These are phyloP conservation scores for Pythium guiyangense DNA, from an alignment of 352 stramenopile species.

Conservation along the genomic window DNA sequence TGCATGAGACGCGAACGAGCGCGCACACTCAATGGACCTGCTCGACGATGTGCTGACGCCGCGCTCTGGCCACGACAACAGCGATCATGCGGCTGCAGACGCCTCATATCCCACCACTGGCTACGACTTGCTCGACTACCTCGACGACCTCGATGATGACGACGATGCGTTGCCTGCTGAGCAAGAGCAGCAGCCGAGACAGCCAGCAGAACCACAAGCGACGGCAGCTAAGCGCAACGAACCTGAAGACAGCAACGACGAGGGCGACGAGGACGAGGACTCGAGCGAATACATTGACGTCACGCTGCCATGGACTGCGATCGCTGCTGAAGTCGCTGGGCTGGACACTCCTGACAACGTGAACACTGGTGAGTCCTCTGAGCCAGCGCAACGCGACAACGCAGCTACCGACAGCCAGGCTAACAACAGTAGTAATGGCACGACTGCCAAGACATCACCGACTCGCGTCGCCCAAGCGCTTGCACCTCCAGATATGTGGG, in stretches of 20 bases:
- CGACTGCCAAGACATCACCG: not conserved
- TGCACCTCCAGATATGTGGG: not conserved
- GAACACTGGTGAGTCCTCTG: too few species aligned
- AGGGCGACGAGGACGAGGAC: not conserved
- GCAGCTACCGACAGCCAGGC: not conserved
- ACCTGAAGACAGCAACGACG: not conserved
- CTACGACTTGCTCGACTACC: conserved; percentile 8
- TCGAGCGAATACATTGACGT: conserved; percentile 11
- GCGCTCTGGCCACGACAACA: not conserved
- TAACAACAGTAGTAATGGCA: not conserved
- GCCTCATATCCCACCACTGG: too few species aligned
- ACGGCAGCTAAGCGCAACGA: not conserved
- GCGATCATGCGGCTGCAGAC: not conserved
- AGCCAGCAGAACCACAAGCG: not conserved
- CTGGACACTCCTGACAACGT: too few species aligned
- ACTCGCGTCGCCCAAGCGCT: not conserved
- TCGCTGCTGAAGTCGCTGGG: not conserved
- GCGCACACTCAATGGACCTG: not conserved
- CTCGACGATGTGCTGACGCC: not conserved
- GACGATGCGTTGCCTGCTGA: not conserved
- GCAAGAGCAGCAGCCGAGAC: not conserved
- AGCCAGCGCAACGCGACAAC: not conserved
- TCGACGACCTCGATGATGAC: conserved; percentile 3
- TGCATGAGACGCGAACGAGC: not conserved
- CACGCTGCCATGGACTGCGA: conserved; percentile 6